Evolutionary conservation across 2,329 filamentous ascomycete genomes (phyloP), one percentile per base, ranked within the genome.

Genomic region (Coleophoma crateriformis): DNA sequence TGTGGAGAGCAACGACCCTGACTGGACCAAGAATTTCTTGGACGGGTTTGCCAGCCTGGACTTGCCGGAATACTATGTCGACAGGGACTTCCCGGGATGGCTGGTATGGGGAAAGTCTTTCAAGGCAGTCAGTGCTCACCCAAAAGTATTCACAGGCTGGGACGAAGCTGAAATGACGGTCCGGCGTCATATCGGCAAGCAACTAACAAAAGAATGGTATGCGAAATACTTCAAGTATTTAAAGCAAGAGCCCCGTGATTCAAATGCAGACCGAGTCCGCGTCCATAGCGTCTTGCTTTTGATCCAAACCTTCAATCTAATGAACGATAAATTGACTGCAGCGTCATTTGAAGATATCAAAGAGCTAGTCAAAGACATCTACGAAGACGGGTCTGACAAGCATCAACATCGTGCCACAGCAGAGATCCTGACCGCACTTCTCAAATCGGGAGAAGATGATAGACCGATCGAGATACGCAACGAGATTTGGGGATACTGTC

Each of bases 401-500:
- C 94, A 99, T 67, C 92, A 99, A 66, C 94, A 99, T 66, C 88
- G 94, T 47, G 94, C 94, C 14, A 96, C 94, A 2, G 82, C 94
- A 0, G 94, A 99, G 69, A 96, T 99, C 49, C 73, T 99, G 45
- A 90, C 88, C 13, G 91, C 89, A 4, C 69, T 99, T 60, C 75
- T 99, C 22, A 83, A 84, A 14, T 89, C 88, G 34, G 89, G 90
- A 14, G 80, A 85, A 45, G 91, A 96, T 58, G 91, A 96, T 58
- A 84, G 90, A 27, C 84, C 85, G 6, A 73, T 84, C 4, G 82
- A 88, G 47, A 82, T 87, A 56, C 84, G 90, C 42, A 81, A 87
- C 50, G 75, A 81, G 58, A 81, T 95, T 1, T 99, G 94, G 94
- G 81, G 81, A 45, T 97, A 94, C 65, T 89, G 87, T 3, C 90